Conservation (phyloP, 352 stramenopile genomes). For the Thalassiosira hispida region DNA sequence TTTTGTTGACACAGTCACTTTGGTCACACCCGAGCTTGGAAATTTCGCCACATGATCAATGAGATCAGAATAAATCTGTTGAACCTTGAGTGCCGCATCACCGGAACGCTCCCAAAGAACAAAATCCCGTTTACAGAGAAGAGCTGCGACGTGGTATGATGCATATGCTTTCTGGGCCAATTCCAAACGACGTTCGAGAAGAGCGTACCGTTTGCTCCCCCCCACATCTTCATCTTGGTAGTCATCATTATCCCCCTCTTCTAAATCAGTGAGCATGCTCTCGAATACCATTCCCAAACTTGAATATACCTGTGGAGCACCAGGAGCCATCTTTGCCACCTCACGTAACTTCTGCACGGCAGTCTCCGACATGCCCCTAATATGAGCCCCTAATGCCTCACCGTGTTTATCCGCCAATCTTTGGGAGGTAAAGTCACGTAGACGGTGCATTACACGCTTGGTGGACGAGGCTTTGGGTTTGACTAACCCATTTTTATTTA, state of each 20-base stretch:
- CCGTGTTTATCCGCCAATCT: constrained; percentile 75
- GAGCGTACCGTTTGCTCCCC: constrained; percentile 13
- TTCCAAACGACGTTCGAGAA: constrained; percentile 56
- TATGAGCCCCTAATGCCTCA: constrained; percentile 74
- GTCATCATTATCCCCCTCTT: constrained; percentile 20
- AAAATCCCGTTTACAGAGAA: constrained; percentile 83
- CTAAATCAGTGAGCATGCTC: constrained; percentile 70
- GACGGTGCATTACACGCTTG: constrained; percentile 59
- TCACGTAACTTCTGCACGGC: constrained; percentile 76
- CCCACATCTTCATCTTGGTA: not conserved
- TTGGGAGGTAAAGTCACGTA: constrained; percentile 77
- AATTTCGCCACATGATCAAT: constrained; percentile 30
- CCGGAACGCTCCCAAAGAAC: constrained; percentile 78
- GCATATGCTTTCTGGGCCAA: constrained; percentile 81
- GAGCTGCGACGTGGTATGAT: constrained; percentile 79
- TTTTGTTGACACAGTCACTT: not conserved
- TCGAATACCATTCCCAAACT: constrained; percentile 84
- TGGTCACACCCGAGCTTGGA: not conserved
- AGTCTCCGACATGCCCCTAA: constrained; percentile 64
- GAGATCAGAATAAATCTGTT: constrained; percentile 52
- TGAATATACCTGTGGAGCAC: constrained; percentile 82
- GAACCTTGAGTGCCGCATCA: constrained; percentile 69
- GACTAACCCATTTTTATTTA: constrained; percentile 8
- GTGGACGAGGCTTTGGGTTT: constrained; percentile 7
- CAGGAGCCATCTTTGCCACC: constrained; percentile 72